Evolutionary conservation across 345 rosid species (phyloP).

Genomic region (Nephelium lappaceum): DNA sequence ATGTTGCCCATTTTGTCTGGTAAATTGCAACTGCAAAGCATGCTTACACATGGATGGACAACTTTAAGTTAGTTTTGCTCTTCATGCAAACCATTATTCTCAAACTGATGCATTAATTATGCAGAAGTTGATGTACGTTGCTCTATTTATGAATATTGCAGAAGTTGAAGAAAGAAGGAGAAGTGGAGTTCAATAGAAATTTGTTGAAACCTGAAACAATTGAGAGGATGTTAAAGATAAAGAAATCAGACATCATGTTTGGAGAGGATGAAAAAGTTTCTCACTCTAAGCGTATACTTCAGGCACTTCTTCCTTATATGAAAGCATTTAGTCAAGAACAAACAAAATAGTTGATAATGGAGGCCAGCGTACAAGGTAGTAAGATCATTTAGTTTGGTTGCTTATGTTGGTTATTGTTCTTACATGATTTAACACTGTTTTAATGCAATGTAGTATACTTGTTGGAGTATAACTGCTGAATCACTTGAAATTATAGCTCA

Average conservation of each 20-base stretch:
- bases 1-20: conserved; percentile 54
- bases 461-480: neutral
- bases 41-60: conserved; percentile 54
- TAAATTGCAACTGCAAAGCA: conserved; percentile 68
- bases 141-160: conserved; percentile 16
- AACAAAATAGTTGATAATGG: conserved; percentile 33
- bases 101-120: neutral
- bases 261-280: conserved; percentile 13
- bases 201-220: neutral
- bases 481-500: neutral
- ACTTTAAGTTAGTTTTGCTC: conserved; percentile 32
- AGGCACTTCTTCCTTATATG: conserved; percentile 37
- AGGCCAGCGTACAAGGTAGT: conserved; percentile 40
- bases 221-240: neutral
- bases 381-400: conserved; percentile 1
- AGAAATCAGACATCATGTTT: neutral
- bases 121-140: neutral
- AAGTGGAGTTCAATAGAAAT: neutral
- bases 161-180: conserved; percentile 12
- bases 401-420: neutral
- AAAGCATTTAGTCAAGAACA: conserved; percentile 39
- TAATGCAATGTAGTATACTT: neutral
- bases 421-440: neutral
- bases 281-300: conserved; percentile 36
- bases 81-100: conserved; percentile 1